Conservation (phyloP, 1,139 yeast species). For the Saccharomyces uvarum region DNA sequence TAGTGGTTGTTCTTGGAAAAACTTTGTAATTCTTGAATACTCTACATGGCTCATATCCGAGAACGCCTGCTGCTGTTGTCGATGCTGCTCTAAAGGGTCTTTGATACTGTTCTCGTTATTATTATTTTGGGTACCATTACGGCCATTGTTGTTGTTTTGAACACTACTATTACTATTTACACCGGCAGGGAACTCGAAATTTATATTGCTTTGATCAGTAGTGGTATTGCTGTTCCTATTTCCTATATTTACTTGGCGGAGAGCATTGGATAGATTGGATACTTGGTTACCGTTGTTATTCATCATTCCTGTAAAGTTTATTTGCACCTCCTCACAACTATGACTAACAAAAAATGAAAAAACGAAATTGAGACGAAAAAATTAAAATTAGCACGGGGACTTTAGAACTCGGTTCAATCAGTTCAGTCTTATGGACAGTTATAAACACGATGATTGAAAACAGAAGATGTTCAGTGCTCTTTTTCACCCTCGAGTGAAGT, state of each 20-base stretch:
- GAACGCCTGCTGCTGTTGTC: slow-evolving; percentile 11
- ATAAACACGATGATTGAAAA: background rate
- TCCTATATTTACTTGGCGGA: slow-evolving; percentile 27
- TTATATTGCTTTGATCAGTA: slow-evolving; percentile 23
- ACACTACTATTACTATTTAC: slow-evolving; percentile 8
- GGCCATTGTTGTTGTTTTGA: slow-evolving; percentile 6
- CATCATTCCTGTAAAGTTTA: background rate
- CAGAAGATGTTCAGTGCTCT: background rate
- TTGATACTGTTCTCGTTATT: slow-evolving; percentile 16
- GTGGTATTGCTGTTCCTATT: slow-evolving; percentile 17
- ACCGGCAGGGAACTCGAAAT: slow-evolving; percentile 15
- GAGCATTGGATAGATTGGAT: slow-evolving; percentile 29
- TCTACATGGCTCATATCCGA: slow-evolving; percentile 20
- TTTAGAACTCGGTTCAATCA: background rate
- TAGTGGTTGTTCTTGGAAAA: slow-evolving; percentile 69
- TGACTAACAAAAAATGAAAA: background rate
- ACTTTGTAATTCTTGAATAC: slow-evolving; percentile 55
- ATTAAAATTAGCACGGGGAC: background rate
- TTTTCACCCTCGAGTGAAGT: background rate
- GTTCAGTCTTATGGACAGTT: background rate
- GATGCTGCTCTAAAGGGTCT: slow-evolving; percentile 15
- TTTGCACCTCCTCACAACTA: background rate
- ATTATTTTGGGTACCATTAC: slow-evolving; percentile 10
- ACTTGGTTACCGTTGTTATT: slow-evolving; percentile 10
- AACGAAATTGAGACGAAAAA: background rate